These are phyloP conservation scores for Colletotrichum agaves DNA, from an alignment of 2,329 filamentous ascomycete species.

Conservation along the genomic window DNA sequence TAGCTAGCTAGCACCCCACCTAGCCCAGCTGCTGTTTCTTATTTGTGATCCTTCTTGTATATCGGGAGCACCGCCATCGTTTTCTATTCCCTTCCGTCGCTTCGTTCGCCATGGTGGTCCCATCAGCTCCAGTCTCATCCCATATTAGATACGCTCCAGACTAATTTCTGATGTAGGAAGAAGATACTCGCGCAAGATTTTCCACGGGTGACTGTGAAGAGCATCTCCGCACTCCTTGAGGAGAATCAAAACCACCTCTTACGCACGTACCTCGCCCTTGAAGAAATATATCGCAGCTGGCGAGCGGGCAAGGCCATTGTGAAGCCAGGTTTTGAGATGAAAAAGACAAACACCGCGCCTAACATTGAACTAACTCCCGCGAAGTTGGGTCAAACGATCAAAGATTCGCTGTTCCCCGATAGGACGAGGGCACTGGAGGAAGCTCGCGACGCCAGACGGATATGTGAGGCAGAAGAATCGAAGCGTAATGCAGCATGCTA, in stretches of 20 bases:
- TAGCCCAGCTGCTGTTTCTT: too few species aligned
- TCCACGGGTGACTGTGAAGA: conserved; percentile 42
- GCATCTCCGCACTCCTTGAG: conserved; percentile 41
- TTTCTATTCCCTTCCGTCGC: too few species aligned
- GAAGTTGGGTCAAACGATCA: conserved; percentile 40
- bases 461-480: conserved; percentile 42
- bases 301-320: not conserved
- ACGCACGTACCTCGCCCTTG: conserved; percentile 48
- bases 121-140: too few species aligned
- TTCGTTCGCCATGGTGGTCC: too few species aligned
- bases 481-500: conserved; percentile 40
- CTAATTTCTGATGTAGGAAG: conserved; percentile 14
- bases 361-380: conserved; percentile 37
- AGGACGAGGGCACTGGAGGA: conserved; percentile 52
- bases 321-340: conserved; percentile 42
- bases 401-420: not conserved
- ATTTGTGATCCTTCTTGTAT: not conserved
- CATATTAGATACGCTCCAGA: too few species aligned
- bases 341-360: conserved; percentile 43
- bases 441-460: conserved; percentile 49
- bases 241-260: conserved; percentile 46
- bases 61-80: too few species aligned
- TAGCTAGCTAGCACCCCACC: too few species aligned
- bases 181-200: conserved; percentile 50
- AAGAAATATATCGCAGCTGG: conserved; percentile 34